A percentile compares a stretch with the other conserved stretches of the same genome.
These are phyloP conservation scores for Solanum paucissectum DNA, from an alignment of 257 asterid genomes.

Conservation along the genomic window DNA sequence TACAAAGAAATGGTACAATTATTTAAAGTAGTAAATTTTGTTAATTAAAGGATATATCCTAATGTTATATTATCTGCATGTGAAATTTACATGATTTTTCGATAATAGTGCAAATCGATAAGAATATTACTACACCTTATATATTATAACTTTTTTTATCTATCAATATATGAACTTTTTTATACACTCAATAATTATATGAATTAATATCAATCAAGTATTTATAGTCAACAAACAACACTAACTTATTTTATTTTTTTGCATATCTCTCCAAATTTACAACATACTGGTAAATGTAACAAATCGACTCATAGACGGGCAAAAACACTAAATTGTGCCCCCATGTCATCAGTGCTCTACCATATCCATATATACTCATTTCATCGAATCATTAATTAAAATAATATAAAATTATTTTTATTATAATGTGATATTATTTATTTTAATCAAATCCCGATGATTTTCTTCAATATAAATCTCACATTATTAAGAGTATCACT, in stretches of 20 bases:
- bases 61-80: neutral
- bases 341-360: neutral
- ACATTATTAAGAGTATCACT: neutral
- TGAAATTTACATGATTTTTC: neutral
- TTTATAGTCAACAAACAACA: neutral
- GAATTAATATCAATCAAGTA: neutral
- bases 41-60: no score
- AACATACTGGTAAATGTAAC: accelerated
- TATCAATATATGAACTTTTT: neutral
- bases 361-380: neutral
- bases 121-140: neutral
- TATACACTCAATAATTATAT: neutral
- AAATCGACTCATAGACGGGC: neutral
- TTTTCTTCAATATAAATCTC: neutral
- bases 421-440: neutral
- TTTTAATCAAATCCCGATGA: accelerated
- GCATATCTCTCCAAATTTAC: neutral
- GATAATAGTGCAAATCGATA: neutral
- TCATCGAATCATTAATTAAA: neutral
- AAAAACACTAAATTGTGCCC: neutral
- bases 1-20: neutral
- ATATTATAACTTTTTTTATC: neutral
- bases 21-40: neutral
- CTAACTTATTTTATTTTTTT: neutral
- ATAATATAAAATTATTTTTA: neutral